Percentiles rank a stretch among this genome's conserved stretches.
phyloP scores from a whole-genome alignment of 2,329 filamentous ascomycete genomes.

The Cladosporium sp. region DNA sequence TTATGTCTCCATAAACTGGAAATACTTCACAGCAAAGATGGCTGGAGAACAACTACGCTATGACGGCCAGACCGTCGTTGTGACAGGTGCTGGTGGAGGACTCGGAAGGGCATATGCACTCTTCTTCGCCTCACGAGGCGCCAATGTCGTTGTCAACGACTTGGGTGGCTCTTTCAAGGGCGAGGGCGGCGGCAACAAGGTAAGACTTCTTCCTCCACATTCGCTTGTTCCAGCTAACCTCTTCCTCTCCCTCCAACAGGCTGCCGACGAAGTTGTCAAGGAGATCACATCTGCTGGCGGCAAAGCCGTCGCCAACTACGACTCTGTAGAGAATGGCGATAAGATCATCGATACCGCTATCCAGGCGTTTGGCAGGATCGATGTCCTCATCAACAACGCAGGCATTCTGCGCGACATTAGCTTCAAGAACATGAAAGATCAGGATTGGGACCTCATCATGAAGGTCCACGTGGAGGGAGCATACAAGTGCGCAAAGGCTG shows the following conservation, averaged over 20 bases:
- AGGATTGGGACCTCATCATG: slow-evolving; percentile 94
- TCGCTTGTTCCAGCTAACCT: neutral
- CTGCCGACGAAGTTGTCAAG: slow-evolving; percentile 76
- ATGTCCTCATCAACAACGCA: slow-evolving; percentile 96
- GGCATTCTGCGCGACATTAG: slow-evolving; percentile 91
- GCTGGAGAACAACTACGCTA: slow-evolving; percentile 66
- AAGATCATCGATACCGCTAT: slow-evolving; percentile 89
- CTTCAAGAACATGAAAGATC: slow-evolving; percentile 98
- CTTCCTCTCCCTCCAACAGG: slow-evolving; percentile 43
- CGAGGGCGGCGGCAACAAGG: slow-evolving; percentile 82
- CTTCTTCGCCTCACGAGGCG: slow-evolving; percentile 89
- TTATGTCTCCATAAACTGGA: neutral
- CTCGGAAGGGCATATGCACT: slow-evolving; percentile 73
- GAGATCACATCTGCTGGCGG: slow-evolving; percentile 84
- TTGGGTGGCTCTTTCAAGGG: slow-evolving; percentile 90
- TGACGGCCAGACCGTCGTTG: slow-evolving; percentile 83
- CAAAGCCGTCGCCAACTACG: slow-evolving; percentile 96
- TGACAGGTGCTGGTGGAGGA: slow-evolving; percentile 81
- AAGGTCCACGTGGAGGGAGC: slow-evolving; percentile 88
- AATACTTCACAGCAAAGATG: slow-evolving; percentile 40
- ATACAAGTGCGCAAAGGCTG: slow-evolving; percentile 91
- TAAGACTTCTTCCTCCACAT: slow-evolving; percentile 39
- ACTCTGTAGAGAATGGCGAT: slow-evolving; percentile 88
- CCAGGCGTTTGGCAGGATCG: slow-evolving; percentile 76
- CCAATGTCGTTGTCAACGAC: slow-evolving; percentile 95